Evolutionary conservation across 2,329 filamentous ascomycete species (phyloP), one percentile per base, ranked within the genome.

Genomic region (Lecanosticta acicola): DNA sequence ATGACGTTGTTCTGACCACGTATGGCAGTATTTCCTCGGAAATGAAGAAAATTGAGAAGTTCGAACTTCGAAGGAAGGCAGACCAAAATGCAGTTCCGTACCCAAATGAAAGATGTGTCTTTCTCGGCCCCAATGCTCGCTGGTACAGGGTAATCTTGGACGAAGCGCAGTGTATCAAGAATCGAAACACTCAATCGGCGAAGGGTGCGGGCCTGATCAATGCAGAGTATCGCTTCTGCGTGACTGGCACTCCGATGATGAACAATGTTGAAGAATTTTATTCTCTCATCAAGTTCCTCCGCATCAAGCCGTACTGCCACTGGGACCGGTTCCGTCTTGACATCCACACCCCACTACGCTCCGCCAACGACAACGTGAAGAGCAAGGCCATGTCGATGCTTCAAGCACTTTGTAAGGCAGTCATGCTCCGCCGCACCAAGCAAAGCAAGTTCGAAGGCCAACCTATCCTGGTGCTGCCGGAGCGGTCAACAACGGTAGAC

Each of bases 181-280:
- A 90, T 59, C 77, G 77, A 46, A 73, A 69, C 33, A 83, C 84
- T 0, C 77, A 79, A 51, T 69, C 75, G 3, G 77, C 84, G 1
- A 73, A 74, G 51, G 85, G 79, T 3, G 79, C 79, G 21, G 78
- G 72, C 54, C 63, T 68, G 9, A 65, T 93, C 13, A 68, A 76
- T 49, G 71, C 84, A 11, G 71, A 69, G 29, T 79, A 85, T 60
- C 76, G 86, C 39, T 82, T 86, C 70, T 88, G 84, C 60, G 77
- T 91, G 64, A 87, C 83, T 2, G 87, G 87, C 19, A 93, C 87
- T 0, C 87, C 87, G 0, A 89, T 91, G 84, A 93, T 93, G 84
- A 95, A 95, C 57, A 80, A 76, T 10, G 80, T 91, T 2, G 72
- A 78, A 18, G 90, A 96, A 58, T 72, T 94, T 2, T 89, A 79